These are phyloP conservation scores for Candida xyloterini DNA, from an alignment of 805 yeast genomes.

Conservation along the genomic window DNA sequence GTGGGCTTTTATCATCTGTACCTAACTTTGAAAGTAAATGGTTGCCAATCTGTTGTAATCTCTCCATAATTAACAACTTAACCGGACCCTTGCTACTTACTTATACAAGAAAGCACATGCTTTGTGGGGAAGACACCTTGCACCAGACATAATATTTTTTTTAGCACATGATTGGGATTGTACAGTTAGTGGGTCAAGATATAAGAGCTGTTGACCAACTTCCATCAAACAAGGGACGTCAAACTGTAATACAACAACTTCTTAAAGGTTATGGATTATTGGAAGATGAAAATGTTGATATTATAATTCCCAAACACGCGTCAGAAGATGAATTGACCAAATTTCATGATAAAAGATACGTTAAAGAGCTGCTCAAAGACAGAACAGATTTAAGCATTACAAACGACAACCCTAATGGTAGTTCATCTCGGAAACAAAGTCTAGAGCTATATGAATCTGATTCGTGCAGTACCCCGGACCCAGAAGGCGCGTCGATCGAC, in stretches of 20 bases:
- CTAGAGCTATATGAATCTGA: too few relatives aligned
- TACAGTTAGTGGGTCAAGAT: slow-evolving; percentile 7
- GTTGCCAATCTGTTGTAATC: slow-evolving; percentile 34
- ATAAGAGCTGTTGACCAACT: slow-evolving; percentile 36
- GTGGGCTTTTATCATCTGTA: slow-evolving; percentile 52
- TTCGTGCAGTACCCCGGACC: neutral
- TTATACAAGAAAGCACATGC: slow-evolving; percentile 10
- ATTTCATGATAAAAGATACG: slow-evolving; percentile 43
- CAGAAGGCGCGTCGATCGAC: slow-evolving; percentile 20
- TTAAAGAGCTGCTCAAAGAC: neutral
- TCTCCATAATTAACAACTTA: slow-evolving; percentile 28
- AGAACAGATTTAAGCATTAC: slow-evolving; percentile 24
- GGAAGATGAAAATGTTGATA: slow-evolving; percentile 20
- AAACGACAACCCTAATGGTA: slow-evolving; percentile 20
- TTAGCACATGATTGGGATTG: slow-evolving; percentile 17
- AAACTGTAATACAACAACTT: slow-evolving; percentile 41
- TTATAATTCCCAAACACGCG: slow-evolving; percentile 30
- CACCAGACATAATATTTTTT: slow-evolving; percentile 6
- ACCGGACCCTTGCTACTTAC: slow-evolving; percentile 1
- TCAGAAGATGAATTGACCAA: slow-evolving; percentile 37
- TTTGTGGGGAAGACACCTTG: slow-evolving; percentile 11
- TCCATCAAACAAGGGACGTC: slow-evolving; percentile 55
- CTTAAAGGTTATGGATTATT: slow-evolving; percentile 40
- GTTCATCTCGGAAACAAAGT: too few relatives aligned
- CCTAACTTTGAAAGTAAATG: slow-evolving; percentile 28